These are phyloP conservation scores for Linnemannia elongata DNA, from an alignment of 192 early-diverging fungal genomes.

Conservation along the genomic window DNA sequence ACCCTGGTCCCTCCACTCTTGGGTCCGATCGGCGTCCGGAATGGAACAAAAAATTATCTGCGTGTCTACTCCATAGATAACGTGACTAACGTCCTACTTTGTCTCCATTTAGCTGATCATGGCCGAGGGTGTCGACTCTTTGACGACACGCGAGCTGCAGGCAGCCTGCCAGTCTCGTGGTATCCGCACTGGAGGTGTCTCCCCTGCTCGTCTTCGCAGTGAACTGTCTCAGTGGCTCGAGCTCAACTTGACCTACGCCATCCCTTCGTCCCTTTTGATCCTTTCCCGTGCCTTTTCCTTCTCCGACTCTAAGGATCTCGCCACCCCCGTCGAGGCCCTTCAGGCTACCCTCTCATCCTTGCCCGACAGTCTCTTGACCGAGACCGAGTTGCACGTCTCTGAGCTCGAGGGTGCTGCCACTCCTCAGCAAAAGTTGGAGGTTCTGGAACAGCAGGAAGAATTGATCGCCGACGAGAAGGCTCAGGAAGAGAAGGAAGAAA, in stretches of 20 bases:
- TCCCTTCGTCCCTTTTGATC: constrained; percentile 92
- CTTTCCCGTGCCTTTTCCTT: constrained; percentile 91
- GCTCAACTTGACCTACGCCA: constrained; percentile 91
- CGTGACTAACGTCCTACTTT: constrained; percentile 12
- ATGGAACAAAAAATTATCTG: background rate
- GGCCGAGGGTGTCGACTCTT: constrained; percentile 88
- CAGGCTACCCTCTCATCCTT: constrained; percentile 93
- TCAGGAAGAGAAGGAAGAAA: constrained; percentile 79
- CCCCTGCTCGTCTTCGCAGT: constrained; percentile 88
- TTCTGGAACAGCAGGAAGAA: constrained; percentile 96
- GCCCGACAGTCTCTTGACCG: constrained; percentile 90
- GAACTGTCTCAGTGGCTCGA: constrained; percentile 96
- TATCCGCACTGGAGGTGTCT: constrained; percentile 89
- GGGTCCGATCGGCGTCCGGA: background rate
- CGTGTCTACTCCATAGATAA: background rate
- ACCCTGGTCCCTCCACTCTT: background rate
- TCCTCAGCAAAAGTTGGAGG: constrained; percentile 92
- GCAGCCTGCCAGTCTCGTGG: constrained; percentile 90
- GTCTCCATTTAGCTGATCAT: constrained; percentile 73
- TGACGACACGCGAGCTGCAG: constrained; percentile 92
- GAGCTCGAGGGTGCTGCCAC: constrained; percentile 93
- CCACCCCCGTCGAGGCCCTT: constrained; percentile 79
- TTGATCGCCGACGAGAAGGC: constrained; percentile 95
- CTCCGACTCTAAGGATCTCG: constrained; percentile 67
- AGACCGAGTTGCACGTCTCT: constrained; percentile 89